Conservation (phyloP, 228 moss, liverwort and hornwort genomes). For the Sphagnum fallax region DNA sequence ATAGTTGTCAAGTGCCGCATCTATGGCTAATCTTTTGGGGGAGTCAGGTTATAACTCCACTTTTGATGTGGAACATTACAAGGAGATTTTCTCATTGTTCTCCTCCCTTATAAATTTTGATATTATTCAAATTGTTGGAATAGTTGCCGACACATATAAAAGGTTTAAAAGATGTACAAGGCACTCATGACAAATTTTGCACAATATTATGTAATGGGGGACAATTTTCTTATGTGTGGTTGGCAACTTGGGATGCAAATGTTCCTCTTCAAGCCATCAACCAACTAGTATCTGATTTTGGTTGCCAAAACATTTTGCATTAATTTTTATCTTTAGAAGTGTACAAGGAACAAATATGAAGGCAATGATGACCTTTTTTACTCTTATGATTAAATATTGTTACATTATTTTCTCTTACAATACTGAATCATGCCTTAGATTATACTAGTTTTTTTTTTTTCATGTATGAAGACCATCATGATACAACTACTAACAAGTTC, state of each 20-base stretch:
- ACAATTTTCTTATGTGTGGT: constrained; percentile 63
- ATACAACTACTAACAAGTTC: too few species aligned
- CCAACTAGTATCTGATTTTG: constrained; percentile 62
- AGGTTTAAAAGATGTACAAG: constrained; percentile 80
- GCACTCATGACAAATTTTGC: constrained; percentile 74
- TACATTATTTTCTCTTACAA: too few species aligned
- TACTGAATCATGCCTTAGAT: too few species aligned
- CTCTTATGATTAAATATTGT: too few species aligned
- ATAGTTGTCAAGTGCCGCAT: constrained; percentile 64
- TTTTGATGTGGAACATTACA: constrained; percentile 88
- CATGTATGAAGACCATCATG: too few species aligned
- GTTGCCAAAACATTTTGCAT: too few species aligned
- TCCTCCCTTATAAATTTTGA: constrained; percentile 64
- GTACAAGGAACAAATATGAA: too few species aligned
- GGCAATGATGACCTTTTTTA: too few species aligned
- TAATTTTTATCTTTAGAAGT: too few species aligned
- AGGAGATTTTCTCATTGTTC: constrained; percentile 78
- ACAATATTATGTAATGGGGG: constrained; percentile 73
- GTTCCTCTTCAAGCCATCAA: constrained; percentile 77
- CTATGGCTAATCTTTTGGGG: constrained; percentile 75
- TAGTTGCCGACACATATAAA: constrained; percentile 80
- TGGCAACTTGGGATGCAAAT: constrained; percentile 83
- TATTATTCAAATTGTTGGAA: constrained; percentile 71
- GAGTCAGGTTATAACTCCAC: constrained; percentile 96
- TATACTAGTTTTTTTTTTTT: too few species aligned